phyloP scores from a whole-genome alignment of 2,329 filamentous ascomycete species.

The Aspergillus texensis region DNA sequence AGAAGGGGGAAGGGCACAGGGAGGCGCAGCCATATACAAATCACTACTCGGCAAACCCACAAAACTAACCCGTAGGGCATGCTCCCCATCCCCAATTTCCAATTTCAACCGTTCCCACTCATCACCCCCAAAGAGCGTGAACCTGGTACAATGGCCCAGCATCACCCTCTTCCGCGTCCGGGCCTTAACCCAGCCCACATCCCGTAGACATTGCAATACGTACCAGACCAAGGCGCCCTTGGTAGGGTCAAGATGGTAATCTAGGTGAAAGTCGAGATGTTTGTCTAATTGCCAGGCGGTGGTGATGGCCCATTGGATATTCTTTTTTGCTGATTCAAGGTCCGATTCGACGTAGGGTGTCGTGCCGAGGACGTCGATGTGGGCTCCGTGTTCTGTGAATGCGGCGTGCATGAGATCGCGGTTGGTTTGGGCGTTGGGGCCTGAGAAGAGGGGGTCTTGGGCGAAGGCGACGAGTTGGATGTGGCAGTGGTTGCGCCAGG shows the following conservation, averaged over 20 bases:
- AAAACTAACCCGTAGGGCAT: constrained; percentile 63
- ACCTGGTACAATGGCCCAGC: constrained; percentile 69
- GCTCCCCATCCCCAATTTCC: constrained; percentile 44
- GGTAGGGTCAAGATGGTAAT: constrained; percentile 64
- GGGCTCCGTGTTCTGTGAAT: constrained; percentile 30
- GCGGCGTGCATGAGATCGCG: constrained; percentile 53
- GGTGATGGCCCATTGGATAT: constrained; percentile 65
- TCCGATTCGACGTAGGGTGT: constrained; percentile 70
- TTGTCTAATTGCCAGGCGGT: constrained; percentile 54
- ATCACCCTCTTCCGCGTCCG: constrained; percentile 54
- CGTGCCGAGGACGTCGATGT: constrained; percentile 64
- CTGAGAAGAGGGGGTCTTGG: constrained; percentile 68
- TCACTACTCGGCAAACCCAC: constrained; percentile 72
- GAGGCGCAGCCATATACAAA: constrained; percentile 69
- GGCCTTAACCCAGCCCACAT: constrained; percentile 51
- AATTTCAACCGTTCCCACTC: constrained; percentile 55
- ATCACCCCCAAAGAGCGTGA: constrained; percentile 57
- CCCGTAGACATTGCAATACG: constrained; percentile 56
- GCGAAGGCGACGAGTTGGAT: constrained; percentile 73
- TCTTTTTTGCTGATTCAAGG: constrained; percentile 52
- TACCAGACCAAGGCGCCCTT: constrained; percentile 57
- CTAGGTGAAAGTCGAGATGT: constrained; percentile 71
- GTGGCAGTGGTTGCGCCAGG: constrained; percentile 56
- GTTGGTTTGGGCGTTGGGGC: constrained; percentile 55
- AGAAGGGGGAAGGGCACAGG: neutral